Conservation (phyloP, 2,329 filamentous ascomycete genomes). For the Fusarium agapanthi region DNA sequence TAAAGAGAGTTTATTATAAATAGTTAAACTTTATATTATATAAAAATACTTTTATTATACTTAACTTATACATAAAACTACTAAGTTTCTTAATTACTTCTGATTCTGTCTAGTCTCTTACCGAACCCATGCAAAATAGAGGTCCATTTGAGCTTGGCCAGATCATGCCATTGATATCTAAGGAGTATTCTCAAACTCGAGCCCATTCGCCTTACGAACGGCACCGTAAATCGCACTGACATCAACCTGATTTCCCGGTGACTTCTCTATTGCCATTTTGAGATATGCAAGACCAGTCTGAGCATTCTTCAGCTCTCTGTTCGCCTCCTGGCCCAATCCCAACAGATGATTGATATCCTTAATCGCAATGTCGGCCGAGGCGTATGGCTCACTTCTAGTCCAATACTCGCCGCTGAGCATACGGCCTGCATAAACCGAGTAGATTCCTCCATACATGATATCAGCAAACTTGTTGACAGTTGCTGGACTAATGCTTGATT, state of each 20-base stretch:
- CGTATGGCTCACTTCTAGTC: not conserved
- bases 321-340: not conserved
- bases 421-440: not conserved
- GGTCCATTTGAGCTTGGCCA: too few species aligned
- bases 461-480: not conserved
- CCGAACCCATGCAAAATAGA: too few species aligned
- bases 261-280: not conserved
- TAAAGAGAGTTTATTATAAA: too few species aligned
- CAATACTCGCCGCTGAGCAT: not conserved
- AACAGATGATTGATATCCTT: not conserved
- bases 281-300: not conserved
- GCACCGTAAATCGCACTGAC: not conserved
- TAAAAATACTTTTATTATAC: too few species aligned
- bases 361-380: not conserved
- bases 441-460: accelerated
- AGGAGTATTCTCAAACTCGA: not conserved
- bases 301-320: not conserved
- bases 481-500: not conserved
- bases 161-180: too few species aligned
- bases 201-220: not conserved
- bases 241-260: accelerated
- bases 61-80: too few species aligned
- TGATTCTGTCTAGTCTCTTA: too few species aligned
- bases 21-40: too few species aligned
- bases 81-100: too few species aligned